A percentile compares a stretch with the other conserved stretches of the same genome.
Evolutionary conservation across 192 early-diverging fungal genomes (phyloP).

Genomic region (Borealophlyctis nickersoniae): DNA sequence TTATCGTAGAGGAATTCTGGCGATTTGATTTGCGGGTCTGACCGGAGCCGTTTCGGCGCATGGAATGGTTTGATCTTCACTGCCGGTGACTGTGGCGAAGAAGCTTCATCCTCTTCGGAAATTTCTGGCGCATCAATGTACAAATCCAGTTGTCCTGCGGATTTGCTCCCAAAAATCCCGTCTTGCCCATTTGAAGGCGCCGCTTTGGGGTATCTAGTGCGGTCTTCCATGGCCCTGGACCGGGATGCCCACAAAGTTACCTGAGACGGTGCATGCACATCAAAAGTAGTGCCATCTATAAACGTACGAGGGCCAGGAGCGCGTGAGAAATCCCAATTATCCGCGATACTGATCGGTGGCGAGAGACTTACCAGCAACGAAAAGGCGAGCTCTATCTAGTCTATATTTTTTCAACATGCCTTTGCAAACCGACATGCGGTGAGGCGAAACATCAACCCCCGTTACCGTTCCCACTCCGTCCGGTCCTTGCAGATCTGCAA

Average conservation of each 20-base stretch:
- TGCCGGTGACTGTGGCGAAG: slow-evolving; percentile 20
- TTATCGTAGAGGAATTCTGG: slow-evolving; percentile 57
- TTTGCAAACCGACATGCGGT: slow-evolving; percentile 73
- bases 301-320: too few relatives aligned
- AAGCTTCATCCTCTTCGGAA: background rate
- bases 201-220: too few relatives aligned
- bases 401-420: slow-evolving; percentile 71
- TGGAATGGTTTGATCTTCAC: slow-evolving; percentile 68
- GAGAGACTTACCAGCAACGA: slow-evolving; percentile 41
- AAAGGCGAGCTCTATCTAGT: slow-evolving; percentile 59
- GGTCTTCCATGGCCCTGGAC: too few relatives aligned
- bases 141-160: slow-evolving; percentile 6
- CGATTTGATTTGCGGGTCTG: slow-evolving; percentile 47
- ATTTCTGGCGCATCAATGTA: background rate
- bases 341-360: background rate
- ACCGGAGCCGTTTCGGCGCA: slow-evolving; percentile 66
- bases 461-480: slow-evolving; percentile 71
- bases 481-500: slow-evolving; percentile 62
- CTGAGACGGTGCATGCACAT: slow-evolving; percentile 66
- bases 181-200: background rate
- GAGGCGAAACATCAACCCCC: slow-evolving; percentile 79
- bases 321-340: too few relatives aligned
- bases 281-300: slow-evolving; percentile 79
- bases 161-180: slow-evolving; percentile 19
- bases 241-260: too few relatives aligned